These are phyloP conservation scores for Paraconiothyrium sp. DNA, from an alignment of 2,329 filamentous ascomycete genomes.

Conservation along the genomic window DNA sequence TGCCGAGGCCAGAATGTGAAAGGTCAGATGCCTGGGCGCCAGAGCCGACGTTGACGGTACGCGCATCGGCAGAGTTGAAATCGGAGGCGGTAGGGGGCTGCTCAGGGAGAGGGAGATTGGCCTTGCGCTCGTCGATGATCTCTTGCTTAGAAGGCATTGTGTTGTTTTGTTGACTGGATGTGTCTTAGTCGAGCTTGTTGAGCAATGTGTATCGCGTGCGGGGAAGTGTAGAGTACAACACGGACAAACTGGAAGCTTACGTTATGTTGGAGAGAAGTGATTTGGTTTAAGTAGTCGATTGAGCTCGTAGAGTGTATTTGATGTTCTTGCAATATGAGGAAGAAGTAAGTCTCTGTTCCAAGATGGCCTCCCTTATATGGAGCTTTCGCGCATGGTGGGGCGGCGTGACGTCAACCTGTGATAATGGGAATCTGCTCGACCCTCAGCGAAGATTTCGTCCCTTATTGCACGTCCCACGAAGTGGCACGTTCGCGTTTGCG, in stretches of 20 bases:
- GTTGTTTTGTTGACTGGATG: constrained; percentile 20
- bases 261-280: background rate
- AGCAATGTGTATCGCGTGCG: background rate
- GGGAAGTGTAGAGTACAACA: background rate
- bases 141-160: constrained; percentile 50
- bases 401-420: constrained; percentile 22
- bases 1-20: constrained; percentile 60
- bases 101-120: constrained; percentile 82
- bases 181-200: constrained; percentile 14
- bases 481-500: constrained; percentile 6
- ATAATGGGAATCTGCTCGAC: constrained; percentile 10
- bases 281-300: background rate
- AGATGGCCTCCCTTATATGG: constrained; percentile 13
- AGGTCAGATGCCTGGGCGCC: constrained; percentile 57
- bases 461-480: constrained; percentile 9
- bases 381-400: constrained; percentile 10
- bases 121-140: constrained; percentile 72
- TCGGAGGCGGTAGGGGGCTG: constrained; percentile 79
- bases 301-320: background rate
- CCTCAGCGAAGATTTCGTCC: constrained; percentile 22
- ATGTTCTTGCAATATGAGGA: constrained; percentile 1
- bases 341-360: constrained; percentile 5
- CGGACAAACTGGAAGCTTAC: background rate
- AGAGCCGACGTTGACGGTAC: constrained; percentile 75
- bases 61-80: constrained; percentile 76